A percentile compares a stretch with the other conserved stretches of the same genome.
These are phyloP conservation scores for Xylaria sp. DNA, from an alignment of 2,329 filamentous ascomycete genomes.

Conservation along the genomic window DNA sequence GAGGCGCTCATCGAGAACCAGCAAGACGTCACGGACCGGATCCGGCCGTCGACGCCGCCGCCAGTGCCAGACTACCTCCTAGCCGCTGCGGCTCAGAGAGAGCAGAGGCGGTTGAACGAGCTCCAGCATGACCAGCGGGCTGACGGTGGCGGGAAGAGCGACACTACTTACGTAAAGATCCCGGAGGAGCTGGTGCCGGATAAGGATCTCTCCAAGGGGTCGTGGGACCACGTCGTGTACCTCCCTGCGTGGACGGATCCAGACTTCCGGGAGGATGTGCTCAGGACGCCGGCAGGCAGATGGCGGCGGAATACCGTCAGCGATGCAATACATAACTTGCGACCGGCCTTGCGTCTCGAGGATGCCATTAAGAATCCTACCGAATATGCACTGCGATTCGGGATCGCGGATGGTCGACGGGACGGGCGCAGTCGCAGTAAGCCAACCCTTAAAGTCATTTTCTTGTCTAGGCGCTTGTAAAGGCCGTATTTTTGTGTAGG, in stretches of 20 bases:
- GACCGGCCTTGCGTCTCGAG: slow-evolving; percentile 33
- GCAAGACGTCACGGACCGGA: neutral
- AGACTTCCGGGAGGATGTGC: slow-evolving; percentile 19
- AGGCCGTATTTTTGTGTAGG: too few species aligned
- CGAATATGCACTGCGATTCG: slow-evolving; percentile 35
- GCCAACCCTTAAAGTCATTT: too few species aligned
- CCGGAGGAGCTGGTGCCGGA: neutral
- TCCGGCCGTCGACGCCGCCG: neutral
- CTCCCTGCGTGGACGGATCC: slow-evolving; percentile 38
- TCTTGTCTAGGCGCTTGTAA: too few species aligned
- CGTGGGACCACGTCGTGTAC: slow-evolving; percentile 30
- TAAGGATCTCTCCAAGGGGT: slow-evolving; percentile 19
- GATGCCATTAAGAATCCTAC: slow-evolving; percentile 34
- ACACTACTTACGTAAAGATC: neutral
- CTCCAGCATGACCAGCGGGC: too few species aligned
- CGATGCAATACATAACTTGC: slow-evolving; percentile 18
- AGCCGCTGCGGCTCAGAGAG: too few species aligned
- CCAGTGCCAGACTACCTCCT: neutral
- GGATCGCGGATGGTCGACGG: slow-evolving; percentile 33
- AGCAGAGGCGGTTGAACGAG: too few species aligned
- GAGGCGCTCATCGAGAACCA: slow-evolving; percentile 26
- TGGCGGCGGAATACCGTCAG: neutral
- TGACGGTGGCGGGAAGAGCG: neutral
- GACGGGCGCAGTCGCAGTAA: slow-evolving; percentile 39
- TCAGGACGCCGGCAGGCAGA: neutral